Conservation (phyloP, 805 yeast genomes). For the Sungouiella thailandica region DNA sequence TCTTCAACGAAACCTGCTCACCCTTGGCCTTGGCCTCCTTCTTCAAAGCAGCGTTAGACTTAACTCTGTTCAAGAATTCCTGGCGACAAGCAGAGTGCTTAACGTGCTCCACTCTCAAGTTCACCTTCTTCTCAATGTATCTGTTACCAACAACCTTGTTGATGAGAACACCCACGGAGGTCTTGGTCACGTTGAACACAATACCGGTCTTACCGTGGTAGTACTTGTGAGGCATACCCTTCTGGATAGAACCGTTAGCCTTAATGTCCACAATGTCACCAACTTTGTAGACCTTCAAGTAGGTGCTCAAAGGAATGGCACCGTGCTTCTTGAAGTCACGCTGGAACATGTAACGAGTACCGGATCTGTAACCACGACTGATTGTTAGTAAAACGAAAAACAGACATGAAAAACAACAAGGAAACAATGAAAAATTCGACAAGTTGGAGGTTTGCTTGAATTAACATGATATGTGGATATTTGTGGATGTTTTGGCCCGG, state of each 20-base stretch:
- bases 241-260: slow-evolving; percentile 98
- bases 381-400: slow-evolving; percentile 20
- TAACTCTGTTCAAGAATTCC: slow-evolving; percentile 98
- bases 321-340: slow-evolving; percentile 99
- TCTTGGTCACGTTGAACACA: slow-evolving; percentile 97
- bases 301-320: slow-evolving; percentile 87
- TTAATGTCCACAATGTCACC: slow-evolving; percentile 99
- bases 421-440: too few relatives aligned
- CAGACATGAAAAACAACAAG: too few relatives aligned
- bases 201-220: slow-evolving; percentile 99
- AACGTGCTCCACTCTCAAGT: slow-evolving; percentile 97
- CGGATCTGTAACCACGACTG: slow-evolving; percentile 98
- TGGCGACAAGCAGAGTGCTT: slow-evolving; percentile 99
- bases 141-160: slow-evolving; percentile 99
- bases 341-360: slow-evolving; percentile 99
- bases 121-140: slow-evolving; percentile 97
- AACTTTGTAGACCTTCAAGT: slow-evolving; percentile 96
- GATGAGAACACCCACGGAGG: slow-evolving; percentile 96
- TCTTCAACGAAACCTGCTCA: slow-evolving; percentile 85
- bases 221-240: slow-evolving; percentile 99
- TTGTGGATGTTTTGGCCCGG: too few relatives aligned
- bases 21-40: slow-evolving; percentile 94
- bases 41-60: slow-evolving; percentile 90
- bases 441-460: too few relatives aligned
- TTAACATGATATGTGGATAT: too few relatives aligned